Base-by-base conservation (phyloP, 2,329 filamentous ascomycete species). In the Aspergillus transmontanensis region DNA sequence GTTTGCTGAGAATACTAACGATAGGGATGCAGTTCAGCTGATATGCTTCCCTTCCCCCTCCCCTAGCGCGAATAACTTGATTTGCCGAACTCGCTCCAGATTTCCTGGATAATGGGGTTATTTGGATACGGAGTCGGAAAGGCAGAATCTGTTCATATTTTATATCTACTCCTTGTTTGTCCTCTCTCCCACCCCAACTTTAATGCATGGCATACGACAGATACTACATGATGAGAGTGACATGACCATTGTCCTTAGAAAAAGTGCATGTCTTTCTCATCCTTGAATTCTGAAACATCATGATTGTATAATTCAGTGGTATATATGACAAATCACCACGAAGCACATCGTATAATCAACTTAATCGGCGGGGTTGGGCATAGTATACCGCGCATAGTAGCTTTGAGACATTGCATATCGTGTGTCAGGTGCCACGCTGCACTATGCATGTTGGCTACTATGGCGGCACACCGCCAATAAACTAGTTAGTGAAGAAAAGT, bases 361-460 rank as follows among this genome's bases (percentile, higher is more conserved):
- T 26, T 21, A 14, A 14, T 46, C 34, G 34, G 34, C 34, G 12
- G 34, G 11, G 11, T 23, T 5, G 21, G 21, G 45, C 10, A 10
- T 23, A 7, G n/a, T 12, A 46, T 46, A 46, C 45, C 23, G 26
- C 23, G 23, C 11, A 46, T 6, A 23, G 45, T 23, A 23, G 21
- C 9, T 12, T 26, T 19, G 26, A 46, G 12, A 21, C 16, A 10
- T 43, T 36, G 19, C 58, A 19, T 32, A 21, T 28, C 39, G 32
- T 60, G 19, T 32, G 57, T 57, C 53, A 57, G 53, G 45, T 61
- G 59, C 43, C 23, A 28, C 26, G 32, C 50, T 23, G 45, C n/a
- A 46, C 45, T 21, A 43, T 43, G 19, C n/a, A 43, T 6, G 11
- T 45, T 23, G 45, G 45, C 14, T 14, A 23, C 23, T 12, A 36